Evolutionary conservation across 495 filamentous ascomycete genomes (phyloP).

Genomic region (Tuber magnatum): DNA sequence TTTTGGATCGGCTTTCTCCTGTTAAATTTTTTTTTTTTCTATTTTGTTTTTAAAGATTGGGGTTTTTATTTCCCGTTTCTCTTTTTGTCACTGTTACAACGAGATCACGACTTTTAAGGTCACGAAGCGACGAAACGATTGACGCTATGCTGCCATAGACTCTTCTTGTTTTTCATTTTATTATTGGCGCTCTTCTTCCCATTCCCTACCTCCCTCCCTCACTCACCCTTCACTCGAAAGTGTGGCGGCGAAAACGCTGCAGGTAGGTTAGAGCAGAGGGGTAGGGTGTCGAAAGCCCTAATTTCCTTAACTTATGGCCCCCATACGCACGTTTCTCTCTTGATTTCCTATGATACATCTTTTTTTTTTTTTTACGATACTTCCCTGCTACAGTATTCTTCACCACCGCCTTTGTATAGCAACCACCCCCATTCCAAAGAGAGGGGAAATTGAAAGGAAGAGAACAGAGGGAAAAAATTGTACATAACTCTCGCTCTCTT

Average conservation of each 20-base stretch:
- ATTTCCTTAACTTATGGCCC: background rate
- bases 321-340: background rate
- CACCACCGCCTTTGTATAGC: background rate
- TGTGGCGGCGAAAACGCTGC: background rate
- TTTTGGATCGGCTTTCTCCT: background rate
- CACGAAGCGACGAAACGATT: slow-evolving; percentile 26
- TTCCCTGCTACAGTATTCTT: background rate
- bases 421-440: background rate
- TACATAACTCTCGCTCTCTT: background rate
- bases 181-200: background rate
- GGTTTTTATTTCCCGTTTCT: slow-evolving; percentile 18
- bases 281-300: background rate
- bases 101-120: slow-evolving; percentile 13
- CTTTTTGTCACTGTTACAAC: slow-evolving; percentile 10
- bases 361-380: background rate
- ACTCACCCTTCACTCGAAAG: background rate
- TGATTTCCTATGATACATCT: background rate
- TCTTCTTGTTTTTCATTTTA: slow-evolving; percentile 4
- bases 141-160: slow-evolving; percentile 10
- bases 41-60: slow-evolving; percentile 21
- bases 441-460: background rate
- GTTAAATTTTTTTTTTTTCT: background rate
- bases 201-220: background rate
- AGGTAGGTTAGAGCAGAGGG: background rate
- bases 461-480: background rate